phyloP scores from a whole-genome alignment of 2,329 filamentous ascomycete genomes.

The Aspergillus persii region DNA sequence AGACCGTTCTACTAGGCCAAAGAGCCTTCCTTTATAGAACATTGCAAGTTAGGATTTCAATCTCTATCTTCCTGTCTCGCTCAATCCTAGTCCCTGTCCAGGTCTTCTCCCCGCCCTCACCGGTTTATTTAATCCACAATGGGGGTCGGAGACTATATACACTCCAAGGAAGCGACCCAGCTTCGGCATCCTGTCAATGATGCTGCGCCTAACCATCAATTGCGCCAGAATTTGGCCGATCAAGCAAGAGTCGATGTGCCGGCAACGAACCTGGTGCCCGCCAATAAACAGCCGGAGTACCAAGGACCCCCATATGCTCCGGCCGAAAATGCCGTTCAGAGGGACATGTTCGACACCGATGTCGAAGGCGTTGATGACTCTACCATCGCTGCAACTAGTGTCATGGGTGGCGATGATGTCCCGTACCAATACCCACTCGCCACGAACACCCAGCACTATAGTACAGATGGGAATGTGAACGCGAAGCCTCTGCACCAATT shows the following conservation, averaged over 20 bases:
- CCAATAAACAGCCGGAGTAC: constrained; percentile 19
- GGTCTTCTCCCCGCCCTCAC: background rate
- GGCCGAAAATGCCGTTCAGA: constrained; percentile 18
- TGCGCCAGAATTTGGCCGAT: constrained; percentile 34
- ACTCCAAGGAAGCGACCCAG: constrained; percentile 36
- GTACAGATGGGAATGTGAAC: constrained; percentile 10
- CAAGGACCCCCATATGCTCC: constrained; percentile 19
- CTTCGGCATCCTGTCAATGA: constrained; percentile 25
- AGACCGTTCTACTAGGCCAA: background rate
- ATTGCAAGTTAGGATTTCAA: constrained; percentile 1
- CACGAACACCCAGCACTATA: constrained; percentile 19
- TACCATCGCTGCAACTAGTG: constrained; percentile 39
- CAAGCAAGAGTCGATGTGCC: constrained; percentile 36
- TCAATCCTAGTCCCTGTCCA: background rate
- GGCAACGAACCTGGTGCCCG: constrained; percentile 23
- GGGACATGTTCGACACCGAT: constrained; percentile 44
- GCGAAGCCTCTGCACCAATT: constrained; percentile 23
- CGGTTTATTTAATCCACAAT: constrained; percentile 22
- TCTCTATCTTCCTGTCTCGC: background rate
- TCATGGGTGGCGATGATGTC: constrained; percentile 34
- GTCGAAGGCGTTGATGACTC: constrained; percentile 45
- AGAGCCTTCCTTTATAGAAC: background rate
- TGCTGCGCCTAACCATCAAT: constrained; percentile 17
- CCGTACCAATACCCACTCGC: constrained; percentile 23
- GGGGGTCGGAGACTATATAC: constrained; percentile 44